A percentile compares a stretch with the other conserved stretches of the same genome.
Conservation (phyloP, 768 basidiomycete species). For the Hysterangium stoloniferum region DNA sequence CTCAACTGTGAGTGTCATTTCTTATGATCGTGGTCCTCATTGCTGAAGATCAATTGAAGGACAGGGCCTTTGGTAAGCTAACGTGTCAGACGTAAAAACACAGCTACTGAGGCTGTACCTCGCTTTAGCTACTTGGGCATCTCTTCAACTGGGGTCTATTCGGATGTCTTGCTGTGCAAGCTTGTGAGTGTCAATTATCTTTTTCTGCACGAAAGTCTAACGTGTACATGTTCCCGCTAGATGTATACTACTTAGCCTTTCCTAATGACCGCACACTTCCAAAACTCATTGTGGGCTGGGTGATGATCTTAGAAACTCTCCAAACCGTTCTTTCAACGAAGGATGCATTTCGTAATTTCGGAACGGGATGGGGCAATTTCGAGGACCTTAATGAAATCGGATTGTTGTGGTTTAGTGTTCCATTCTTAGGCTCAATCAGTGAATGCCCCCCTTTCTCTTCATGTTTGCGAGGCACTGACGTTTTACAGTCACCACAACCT, state of each 20-base stretch:
- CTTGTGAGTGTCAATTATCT: background rate
- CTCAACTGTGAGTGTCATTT: too few relatives aligned
- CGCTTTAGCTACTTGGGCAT: too few relatives aligned
- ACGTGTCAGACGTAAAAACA: too few relatives aligned
- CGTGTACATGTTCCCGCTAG: background rate
- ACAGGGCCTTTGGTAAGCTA: too few relatives aligned
- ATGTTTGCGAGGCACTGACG: too few relatives aligned
- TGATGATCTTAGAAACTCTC: slow-evolving; percentile 19
- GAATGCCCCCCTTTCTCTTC: slow-evolving; percentile 4
- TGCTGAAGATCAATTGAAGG: too few relatives aligned
- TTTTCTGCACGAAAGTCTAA: background rate
- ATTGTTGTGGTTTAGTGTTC: slow-evolving; percentile 23
- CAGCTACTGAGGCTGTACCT: too few relatives aligned
- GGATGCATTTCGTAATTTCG: slow-evolving; percentile 24
- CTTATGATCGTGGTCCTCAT: too few relatives aligned
- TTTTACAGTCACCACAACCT: too few relatives aligned
- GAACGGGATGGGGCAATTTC: slow-evolving; percentile 24
- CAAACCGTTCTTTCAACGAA: slow-evolving; percentile 21
- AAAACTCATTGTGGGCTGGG: slow-evolving; percentile 16
- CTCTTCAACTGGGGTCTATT: background rate
- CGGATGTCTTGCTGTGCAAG: background rate
- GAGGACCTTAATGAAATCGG: slow-evolving; percentile 16
- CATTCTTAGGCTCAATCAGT: slow-evolving; percentile 20
- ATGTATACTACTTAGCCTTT: background rate
- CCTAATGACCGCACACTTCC: background rate